Percentiles rank a stretch among this genome's conserved stretches.
phyloP scores from a whole-genome alignment of 2,329 filamentous ascomycete genomes.

The Emericellopsis atlantica region DNA sequence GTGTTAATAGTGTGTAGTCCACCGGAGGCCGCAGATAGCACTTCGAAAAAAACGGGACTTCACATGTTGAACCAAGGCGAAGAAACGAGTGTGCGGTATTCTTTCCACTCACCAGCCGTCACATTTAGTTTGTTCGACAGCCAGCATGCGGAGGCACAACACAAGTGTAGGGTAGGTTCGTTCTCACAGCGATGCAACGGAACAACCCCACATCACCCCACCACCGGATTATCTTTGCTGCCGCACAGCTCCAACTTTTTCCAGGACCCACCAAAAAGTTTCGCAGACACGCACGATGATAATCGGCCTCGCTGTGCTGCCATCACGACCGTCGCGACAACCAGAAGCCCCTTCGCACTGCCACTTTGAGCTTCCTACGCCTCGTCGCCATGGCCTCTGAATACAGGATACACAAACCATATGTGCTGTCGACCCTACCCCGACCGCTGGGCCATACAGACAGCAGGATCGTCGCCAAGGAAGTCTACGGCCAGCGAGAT shows the following conservation, averaged over 20 bases:
- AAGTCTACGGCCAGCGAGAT: constrained; percentile 46
- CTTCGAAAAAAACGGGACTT: too few relatives aligned
- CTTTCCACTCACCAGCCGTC: too few relatives aligned
- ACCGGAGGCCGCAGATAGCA: too few relatives aligned
- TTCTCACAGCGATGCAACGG: too few relatives aligned
- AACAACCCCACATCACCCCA: constrained; percentile 8
- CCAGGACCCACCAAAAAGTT: constrained; percentile 12
- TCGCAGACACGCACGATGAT: neutral
- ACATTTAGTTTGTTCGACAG: too few relatives aligned
- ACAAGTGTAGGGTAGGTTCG: too few relatives aligned
- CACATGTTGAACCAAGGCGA: too few relatives aligned
- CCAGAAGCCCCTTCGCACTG: neutral
- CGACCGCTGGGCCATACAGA: constrained; percentile 39
- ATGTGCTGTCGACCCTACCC: constrained; percentile 47
- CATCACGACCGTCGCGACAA: neutral
- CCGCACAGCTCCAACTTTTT: constrained; percentile 19
- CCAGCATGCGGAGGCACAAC: too few relatives aligned
- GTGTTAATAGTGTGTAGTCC: too few relatives aligned
- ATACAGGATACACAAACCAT: constrained; percentile 52
- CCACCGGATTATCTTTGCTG: constrained; percentile 18
- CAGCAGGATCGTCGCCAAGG: constrained; percentile 42
- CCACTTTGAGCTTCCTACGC: constrained; percentile 2
- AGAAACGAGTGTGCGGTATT: too few relatives aligned
- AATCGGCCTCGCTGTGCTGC: neutral
- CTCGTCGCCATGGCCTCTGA: constrained; percentile 37